Conservation (phyloP, 257 asterid genomes). For the Thymus quinquecostatus region DNA sequence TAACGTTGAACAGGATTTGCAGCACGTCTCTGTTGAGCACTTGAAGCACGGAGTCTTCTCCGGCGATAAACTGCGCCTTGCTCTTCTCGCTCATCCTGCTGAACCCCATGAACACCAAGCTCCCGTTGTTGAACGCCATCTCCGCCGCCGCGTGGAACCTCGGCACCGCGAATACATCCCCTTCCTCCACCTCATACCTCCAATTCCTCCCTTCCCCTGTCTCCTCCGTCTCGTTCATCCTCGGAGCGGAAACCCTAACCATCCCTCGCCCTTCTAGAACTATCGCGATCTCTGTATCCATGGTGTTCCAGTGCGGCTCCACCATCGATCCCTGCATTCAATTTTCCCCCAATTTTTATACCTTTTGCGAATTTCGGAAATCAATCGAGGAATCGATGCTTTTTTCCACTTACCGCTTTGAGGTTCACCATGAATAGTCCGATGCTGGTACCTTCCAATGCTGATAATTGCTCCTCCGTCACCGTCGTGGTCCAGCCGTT, state of each 20-base stretch:
- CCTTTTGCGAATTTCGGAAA: no score
- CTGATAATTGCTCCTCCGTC: conserved; percentile 44
- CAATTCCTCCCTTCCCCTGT: conserved; percentile 27
- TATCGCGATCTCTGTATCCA: conserved; percentile 57
- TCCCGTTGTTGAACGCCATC: conserved; percentile 65
- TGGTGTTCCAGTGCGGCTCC: conserved; percentile 89
- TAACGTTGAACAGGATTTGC: conserved; percentile 45
- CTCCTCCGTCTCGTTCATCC: conserved; percentile 8
- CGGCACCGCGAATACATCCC: conserved; percentile 67
- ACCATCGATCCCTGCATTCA: conserved; percentile 71
- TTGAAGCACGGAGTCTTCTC: conserved; percentile 50
- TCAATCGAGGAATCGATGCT: no score
- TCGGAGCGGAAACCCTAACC: conserved; percentile 49
- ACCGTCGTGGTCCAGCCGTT: conserved; percentile 81
- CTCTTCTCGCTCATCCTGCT: conserved; percentile 43
- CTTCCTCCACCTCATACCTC: conserved; percentile 58
- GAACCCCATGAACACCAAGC: conserved; percentile 66
- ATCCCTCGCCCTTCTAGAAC: conserved; percentile 64
- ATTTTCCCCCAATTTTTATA: no score
- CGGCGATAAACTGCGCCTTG: conserved; percentile 55
- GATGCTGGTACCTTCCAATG: conserved; percentile 44
- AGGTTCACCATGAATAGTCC: conserved; percentile 75
- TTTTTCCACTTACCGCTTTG: conserved; percentile 45
- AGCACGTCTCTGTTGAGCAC: conserved; percentile 50
- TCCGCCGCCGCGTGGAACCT: conserved; percentile 68